Evolutionary conservation across 768 basidiomycete species (phyloP).

Genomic region (Pulveroboletus ravenelii): DNA sequence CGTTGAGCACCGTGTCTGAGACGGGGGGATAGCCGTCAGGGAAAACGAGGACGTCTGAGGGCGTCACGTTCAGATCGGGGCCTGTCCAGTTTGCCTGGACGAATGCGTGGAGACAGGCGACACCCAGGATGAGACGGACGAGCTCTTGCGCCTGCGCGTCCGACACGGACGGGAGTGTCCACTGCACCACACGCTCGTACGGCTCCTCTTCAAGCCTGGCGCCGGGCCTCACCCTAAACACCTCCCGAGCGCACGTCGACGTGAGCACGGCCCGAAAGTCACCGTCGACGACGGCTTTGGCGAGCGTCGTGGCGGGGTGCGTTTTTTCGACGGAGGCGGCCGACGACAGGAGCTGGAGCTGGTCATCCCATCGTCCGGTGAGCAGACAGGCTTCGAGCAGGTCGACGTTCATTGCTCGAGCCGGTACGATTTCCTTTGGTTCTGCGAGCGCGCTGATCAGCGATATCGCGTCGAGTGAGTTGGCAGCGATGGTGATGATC

Average conservation of each 20-base stretch:
- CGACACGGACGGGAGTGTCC: slow-evolving; percentile 24
- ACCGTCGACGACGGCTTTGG: slow-evolving; percentile 55
- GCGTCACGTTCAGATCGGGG: slow-evolving; percentile 65
- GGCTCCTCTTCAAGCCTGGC: slow-evolving; percentile 34
- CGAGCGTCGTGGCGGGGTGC: slow-evolving; percentile 34
- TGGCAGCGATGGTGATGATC: neutral
- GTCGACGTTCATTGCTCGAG: slow-evolving; percentile 13
- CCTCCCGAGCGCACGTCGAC: slow-evolving; percentile 38
- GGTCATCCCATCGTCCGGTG: slow-evolving; percentile 41
- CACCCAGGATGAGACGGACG: slow-evolving; percentile 56
- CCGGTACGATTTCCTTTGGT: too few species aligned
- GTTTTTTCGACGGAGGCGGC: slow-evolving; percentile 18
- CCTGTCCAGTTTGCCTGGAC: slow-evolving; percentile 97
- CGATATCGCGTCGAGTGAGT: neutral
- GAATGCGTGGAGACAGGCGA: slow-evolving; percentile 85
- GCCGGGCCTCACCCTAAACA: slow-evolving; percentile 34
- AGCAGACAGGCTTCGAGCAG: slow-evolving; percentile 54
- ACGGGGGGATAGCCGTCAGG: slow-evolving; percentile 20
- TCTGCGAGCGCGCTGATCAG: neutral
- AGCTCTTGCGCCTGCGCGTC: slow-evolving; percentile 48
- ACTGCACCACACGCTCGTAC: slow-evolving; percentile 34
- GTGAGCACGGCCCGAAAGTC: slow-evolving; percentile 51
- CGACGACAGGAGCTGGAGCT: slow-evolving; percentile 11
- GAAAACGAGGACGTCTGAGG: slow-evolving; percentile 38
- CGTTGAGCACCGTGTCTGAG: slow-evolving; percentile 52